Base-by-base conservation (phyloP, 2,329 filamentous ascomycete species). In the Monosporascus sp. region DNA sequence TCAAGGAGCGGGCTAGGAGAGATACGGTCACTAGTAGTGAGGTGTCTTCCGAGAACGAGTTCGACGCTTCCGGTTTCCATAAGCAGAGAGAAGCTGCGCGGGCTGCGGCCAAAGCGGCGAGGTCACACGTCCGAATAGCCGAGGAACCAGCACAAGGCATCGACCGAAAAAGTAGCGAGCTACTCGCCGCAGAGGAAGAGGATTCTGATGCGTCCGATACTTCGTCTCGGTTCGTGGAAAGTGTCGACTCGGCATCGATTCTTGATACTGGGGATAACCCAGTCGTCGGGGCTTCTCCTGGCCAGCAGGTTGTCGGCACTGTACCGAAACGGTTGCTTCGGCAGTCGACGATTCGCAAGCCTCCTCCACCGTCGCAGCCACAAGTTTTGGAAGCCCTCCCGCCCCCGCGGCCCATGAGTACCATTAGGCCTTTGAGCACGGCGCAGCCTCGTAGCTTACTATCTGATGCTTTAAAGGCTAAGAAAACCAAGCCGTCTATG, bases 21-120 rank as follows among this genome's bases (percentile, higher is more conserved):
- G 88, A 91, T 66, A 92, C 89, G 0, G 85, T 89, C 47, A 92
- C 89, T 1, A 90, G 88, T 70, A 91, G 88, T 62, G 89, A 93
- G 60, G 83, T 93, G 61, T 92, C 88, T 0, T 92, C 88, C 0
- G 89, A 93, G 57, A 91, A 90, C 61, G 89, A 93, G 62, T 79
- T 88, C 46, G 88, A 90, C 60, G 78, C 83, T 1, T 80, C 83
- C 0, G 78, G 79, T 1, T 88, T 84, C 62, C 83, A 85, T 57
- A 79, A 79, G 59, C 81, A 85, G 54, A 76, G 82, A 47, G 82
- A 86, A 55, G 81, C 80, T 2, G 77, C 82, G 1, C 78, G 80
- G 46, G 79, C 82, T 37, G 81, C 81, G 7, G 76, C 81, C 24
- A 79, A 76, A 62, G 71, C 75, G 14, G 74, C 74, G 52, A 79